phyloP scores from a whole-genome alignment of 1,139 yeast genomes.

The Nematodospora anomalae region DNA sequence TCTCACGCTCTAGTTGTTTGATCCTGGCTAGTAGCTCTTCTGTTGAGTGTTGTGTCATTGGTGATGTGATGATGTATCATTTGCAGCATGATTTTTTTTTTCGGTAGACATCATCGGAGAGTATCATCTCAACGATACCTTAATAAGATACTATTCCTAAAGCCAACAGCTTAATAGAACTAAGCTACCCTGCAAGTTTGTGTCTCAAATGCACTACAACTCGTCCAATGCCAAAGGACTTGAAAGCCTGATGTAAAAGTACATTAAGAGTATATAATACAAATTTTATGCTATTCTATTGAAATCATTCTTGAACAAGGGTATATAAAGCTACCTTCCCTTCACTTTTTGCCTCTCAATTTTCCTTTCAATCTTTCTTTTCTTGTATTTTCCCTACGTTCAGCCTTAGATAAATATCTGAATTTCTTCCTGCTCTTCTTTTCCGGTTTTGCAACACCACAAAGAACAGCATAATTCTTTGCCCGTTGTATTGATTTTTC shows the following conservation, averaged over 20 bases:
- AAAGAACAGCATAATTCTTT: conserved; percentile 66
- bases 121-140: too few species aligned
- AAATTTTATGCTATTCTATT: too few species aligned
- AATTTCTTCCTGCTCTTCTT: conserved; percentile 67
- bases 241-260: too few species aligned
- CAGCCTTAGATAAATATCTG: conserved; percentile 78
- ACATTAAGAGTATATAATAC: too few species aligned
- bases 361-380: conserved; percentile 49
- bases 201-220: too few species aligned
- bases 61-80: not conserved
- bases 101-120: too few species aligned
- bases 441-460: conserved; percentile 50
- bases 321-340: too few species aligned
- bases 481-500: conserved; percentile 68
- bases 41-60: conserved; percentile 12
- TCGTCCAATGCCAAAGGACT: too few species aligned
- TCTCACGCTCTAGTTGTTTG: conserved; percentile 26
- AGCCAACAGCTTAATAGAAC: too few species aligned
- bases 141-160: too few species aligned
- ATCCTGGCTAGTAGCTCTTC: conserved; percentile 24
- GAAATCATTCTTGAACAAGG: too few species aligned
- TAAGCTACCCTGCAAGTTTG: too few species aligned
- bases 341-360: conserved; percentile 12
- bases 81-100: not conserved
- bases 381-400: conserved; percentile 65